A percentile compares a stretch with the other conserved stretches of the same genome.
phyloP scores from a whole-genome alignment of 2,329 filamentous ascomycete genomes.

The Paraphoma sp. region DNA sequence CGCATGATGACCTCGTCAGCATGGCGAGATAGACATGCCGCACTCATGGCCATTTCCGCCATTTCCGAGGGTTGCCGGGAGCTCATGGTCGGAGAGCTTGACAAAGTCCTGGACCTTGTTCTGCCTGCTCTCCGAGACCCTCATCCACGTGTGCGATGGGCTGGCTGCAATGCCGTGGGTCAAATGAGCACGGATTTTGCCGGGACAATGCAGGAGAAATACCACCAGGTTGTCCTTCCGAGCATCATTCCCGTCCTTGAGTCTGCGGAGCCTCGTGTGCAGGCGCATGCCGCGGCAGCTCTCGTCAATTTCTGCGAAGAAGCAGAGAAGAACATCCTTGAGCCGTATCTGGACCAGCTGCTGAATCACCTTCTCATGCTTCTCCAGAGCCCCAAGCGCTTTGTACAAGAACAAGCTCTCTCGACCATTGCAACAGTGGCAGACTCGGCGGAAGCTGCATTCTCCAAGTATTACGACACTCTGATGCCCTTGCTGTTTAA shows the following conservation, averaged over 20 bases:
- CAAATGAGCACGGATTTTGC: slow-evolving; percentile 99
- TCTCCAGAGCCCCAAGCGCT: slow-evolving; percentile 89
- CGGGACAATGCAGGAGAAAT: slow-evolving; percentile 96
- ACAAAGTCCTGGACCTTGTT: slow-evolving; percentile 93
- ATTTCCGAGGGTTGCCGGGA: slow-evolving; percentile 98
- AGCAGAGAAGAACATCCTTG: slow-evolving; percentile 87
- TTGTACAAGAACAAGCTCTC: slow-evolving; percentile 95
- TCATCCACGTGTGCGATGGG: slow-evolving; percentile 94
- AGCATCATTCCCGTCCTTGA: slow-evolving; percentile 92
- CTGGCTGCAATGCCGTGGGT: slow-evolving; percentile 96
- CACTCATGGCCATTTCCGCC: slow-evolving; percentile 97
- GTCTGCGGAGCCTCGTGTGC: slow-evolving; percentile 89
- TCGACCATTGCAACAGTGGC: slow-evolving; percentile 98
- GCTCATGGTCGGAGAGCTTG: slow-evolving; percentile 91
- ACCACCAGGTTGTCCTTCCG: slow-evolving; percentile 84
- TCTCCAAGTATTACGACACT: slow-evolving; percentile 92
- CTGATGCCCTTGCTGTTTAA: slow-evolving; percentile 94
- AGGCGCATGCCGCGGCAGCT: slow-evolving; percentile 96
- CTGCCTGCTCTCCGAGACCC: slow-evolving; percentile 87
- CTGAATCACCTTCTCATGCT: slow-evolving; percentile 85
- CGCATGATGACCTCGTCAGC: slow-evolving; percentile 95
- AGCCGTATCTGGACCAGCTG: slow-evolving; percentile 90
- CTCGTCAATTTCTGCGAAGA: slow-evolving; percentile 99
- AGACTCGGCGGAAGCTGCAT: slow-evolving; percentile 95
- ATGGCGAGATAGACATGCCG: slow-evolving; percentile 95